Conservation (phyloP, 2,329 filamentous ascomycete genomes). For the Dryadomyces sulphureus region DNA sequence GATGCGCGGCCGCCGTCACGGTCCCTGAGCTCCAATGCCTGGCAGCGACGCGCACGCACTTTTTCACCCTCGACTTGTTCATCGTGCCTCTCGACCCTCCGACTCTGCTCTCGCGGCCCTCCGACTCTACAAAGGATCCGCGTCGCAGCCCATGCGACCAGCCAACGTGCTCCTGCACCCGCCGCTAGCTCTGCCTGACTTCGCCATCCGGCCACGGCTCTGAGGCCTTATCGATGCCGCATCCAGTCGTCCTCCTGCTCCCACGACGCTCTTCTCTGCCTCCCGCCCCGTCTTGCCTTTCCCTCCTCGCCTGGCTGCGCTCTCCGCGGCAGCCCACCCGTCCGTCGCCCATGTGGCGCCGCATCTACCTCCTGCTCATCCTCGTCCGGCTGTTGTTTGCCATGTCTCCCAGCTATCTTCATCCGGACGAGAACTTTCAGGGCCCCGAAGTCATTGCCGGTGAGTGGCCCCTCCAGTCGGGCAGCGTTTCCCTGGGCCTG, state of each 20-base stretch:
- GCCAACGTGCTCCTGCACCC: background rate
- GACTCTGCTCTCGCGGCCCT: background rate
- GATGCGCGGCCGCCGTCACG: background rate
- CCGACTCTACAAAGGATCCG: background rate
- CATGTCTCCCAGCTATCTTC: slow-evolving; percentile 85
- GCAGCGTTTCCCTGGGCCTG: no score
- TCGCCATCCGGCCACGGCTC: background rate
- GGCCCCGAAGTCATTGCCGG: slow-evolving; percentile 94
- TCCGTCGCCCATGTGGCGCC: slow-evolving; percentile 66
- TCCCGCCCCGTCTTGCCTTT: background rate
- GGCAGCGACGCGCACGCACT: no score
- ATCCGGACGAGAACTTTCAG: slow-evolving; percentile 98
- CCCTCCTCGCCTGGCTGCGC: background rate
- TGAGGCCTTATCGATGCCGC: background rate
- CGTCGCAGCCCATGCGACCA: background rate
- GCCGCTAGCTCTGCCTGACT: background rate
- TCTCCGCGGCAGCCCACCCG: background rate
- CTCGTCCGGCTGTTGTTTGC: slow-evolving; percentile 88
- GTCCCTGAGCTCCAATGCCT: background rate
- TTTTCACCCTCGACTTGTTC: background rate
- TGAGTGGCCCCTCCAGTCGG: slow-evolving; percentile 21
- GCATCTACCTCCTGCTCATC: slow-evolving; percentile 72
- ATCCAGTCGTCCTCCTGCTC: background rate
- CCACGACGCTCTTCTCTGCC: background rate
- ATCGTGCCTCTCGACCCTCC: background rate